phyloP scores from a whole-genome alignment of 495 filamentous ascomycete species.

The Talaromyces proteolyticus region DNA sequence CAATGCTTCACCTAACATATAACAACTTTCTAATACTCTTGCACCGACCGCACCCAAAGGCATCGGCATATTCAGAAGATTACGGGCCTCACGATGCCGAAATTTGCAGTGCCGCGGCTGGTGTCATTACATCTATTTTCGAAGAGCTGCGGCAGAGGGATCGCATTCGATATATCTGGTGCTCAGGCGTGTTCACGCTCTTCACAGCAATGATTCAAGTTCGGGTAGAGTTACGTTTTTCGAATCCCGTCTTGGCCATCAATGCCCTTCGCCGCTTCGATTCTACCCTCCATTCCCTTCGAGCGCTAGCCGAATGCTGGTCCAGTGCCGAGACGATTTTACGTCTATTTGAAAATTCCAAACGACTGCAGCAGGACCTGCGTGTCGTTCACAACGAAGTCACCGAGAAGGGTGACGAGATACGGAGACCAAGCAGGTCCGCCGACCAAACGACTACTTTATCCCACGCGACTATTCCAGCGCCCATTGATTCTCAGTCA shows the following conservation, averaged over 20 bases:
- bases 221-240: constrained; percentile 41
- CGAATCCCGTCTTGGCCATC: constrained; percentile 44
- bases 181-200: constrained; percentile 38
- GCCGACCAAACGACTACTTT: neutral
- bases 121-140: constrained; percentile 44
- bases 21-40: constrained; percentile 46
- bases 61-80: constrained; percentile 38
- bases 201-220: constrained; percentile 48
- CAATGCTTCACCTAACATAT: constrained; percentile 44
- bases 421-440: neutral
- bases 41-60: constrained; percentile 41
- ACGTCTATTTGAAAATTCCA: constrained; percentile 41
- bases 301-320: constrained; percentile 39
- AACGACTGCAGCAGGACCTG: constrained; percentile 39
- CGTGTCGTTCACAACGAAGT: constrained; percentile 31
- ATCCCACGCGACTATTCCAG: neutral
- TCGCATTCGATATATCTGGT: constrained; percentile 41
- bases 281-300: constrained; percentile 38
- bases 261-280: constrained; percentile 43
- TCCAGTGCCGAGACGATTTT: constrained; percentile 40
- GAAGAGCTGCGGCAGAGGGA: constrained; percentile 43
- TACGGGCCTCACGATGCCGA: constrained; percentile 39
- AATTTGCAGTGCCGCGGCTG: constrained; percentile 40
- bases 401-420: constrained; percentile 25
- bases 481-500: neutral